A percentile compares a stretch with the other conserved stretches of the same genome.
phyloP scores from a whole-genome alignment of 495 filamentous ascomycete genomes.

The Xeromyces bisporus region DNA sequence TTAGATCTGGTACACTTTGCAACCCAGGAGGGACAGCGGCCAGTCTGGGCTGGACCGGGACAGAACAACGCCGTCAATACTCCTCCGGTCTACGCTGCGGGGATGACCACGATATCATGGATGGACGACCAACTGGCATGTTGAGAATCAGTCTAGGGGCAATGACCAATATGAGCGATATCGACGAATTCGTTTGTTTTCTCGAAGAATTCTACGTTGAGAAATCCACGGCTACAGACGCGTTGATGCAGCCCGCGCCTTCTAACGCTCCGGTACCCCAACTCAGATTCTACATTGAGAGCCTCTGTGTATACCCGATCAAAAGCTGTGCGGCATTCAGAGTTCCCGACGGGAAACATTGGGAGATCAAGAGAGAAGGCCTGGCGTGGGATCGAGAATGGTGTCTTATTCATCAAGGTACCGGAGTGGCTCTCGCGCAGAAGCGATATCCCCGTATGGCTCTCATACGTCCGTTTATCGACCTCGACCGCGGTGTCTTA shows the following conservation, averaged over 20 bases:
- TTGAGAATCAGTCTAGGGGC: constrained; percentile 71
- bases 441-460: constrained; percentile 75
- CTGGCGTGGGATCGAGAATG: constrained; percentile 88
- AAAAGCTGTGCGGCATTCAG: constrained; percentile 71
- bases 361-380: constrained; percentile 64
- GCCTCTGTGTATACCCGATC: constrained; percentile 61
- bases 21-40: constrained; percentile 74
- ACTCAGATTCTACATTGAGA: constrained; percentile 34
- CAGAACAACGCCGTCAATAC: constrained; percentile 70
- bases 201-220: constrained; percentile 65
- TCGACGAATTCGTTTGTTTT: constrained; percentile 52
- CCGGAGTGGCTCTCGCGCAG: constrained; percentile 59
- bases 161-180: constrained; percentile 68
- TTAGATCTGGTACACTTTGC: constrained; percentile 75
- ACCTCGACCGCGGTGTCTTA: constrained; percentile 43
- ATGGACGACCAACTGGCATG: constrained; percentile 75
- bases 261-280: constrained; percentile 2
- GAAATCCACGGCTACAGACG: constrained; percentile 11
- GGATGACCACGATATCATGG: constrained; percentile 61
- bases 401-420: constrained; percentile 76
- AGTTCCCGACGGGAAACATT: constrained; percentile 44
- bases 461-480: constrained; percentile 51
- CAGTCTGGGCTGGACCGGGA: constrained; percentile 48
- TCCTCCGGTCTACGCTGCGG: constrained; percentile 65
- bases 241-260: constrained; percentile 7